These are phyloP conservation scores for Dothiorella sarmentorum DNA, from an alignment of 2,329 filamentous ascomycete species.

Conservation along the genomic window DNA sequence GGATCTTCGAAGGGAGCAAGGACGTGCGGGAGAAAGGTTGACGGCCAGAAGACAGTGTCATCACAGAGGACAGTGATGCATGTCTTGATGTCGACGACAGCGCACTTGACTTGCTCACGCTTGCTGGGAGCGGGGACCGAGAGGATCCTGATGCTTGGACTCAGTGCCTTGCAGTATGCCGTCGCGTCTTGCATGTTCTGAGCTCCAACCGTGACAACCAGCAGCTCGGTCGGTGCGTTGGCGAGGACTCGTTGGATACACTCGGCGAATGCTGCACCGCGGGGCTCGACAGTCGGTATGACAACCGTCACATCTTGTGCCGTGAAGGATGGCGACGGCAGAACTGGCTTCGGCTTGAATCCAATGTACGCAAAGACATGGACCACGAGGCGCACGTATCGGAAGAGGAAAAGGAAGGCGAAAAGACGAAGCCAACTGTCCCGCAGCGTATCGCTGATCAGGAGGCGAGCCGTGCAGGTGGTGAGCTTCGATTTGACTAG, in stretches of 20 bases:
- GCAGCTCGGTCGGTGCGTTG: constrained; percentile 39
- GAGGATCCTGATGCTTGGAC: constrained; percentile 23
- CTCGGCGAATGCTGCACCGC: constrained; percentile 39
- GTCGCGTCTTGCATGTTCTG: constrained; percentile 26
- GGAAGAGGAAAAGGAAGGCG: constrained; percentile 39
- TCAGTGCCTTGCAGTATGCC: constrained; percentile 26
- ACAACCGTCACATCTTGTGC: constrained; percentile 49
- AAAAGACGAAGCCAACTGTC: constrained; percentile 25
- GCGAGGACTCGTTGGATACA: constrained; percentile 41
- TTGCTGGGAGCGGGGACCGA: constrained; percentile 40
- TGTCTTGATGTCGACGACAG: constrained; percentile 38
- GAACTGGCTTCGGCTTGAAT: constrained; percentile 38
- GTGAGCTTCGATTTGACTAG: neutral
- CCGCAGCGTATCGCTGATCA: neutral
- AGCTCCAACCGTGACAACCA: constrained; percentile 47
- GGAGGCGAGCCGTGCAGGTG: neutral
- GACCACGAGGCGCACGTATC: constrained; percentile 48
- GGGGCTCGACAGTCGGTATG: constrained; percentile 50
- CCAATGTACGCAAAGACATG: constrained; percentile 41
- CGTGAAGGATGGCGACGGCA: constrained; percentile 30
- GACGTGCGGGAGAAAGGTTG: constrained; percentile 40
- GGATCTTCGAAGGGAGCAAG: constrained; percentile 37
- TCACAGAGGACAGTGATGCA: constrained; percentile 48
- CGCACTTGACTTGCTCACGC: constrained; percentile 47
- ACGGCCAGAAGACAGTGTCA: constrained; percentile 54